These are phyloP conservation scores for Arachnomyces sp. DNA, from an alignment of 2,329 filamentous ascomycete genomes.

Conservation along the genomic window DNA sequence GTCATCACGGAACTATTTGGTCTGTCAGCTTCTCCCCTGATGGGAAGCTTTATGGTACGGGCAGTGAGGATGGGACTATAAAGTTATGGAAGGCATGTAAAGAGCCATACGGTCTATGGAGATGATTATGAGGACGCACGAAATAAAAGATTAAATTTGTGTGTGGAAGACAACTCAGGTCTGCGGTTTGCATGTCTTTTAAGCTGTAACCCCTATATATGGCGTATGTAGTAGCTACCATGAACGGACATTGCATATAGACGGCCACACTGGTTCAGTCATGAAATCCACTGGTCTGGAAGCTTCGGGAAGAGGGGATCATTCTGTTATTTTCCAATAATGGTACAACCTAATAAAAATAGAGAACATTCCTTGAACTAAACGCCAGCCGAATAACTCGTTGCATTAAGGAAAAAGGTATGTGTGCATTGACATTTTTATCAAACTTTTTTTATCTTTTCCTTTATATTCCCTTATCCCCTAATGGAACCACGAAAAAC, in stretches of 20 bases:
- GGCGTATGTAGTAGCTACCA: too few species aligned
- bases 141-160: not conserved
- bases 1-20: slow-evolving; percentile 96
- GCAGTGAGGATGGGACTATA: slow-evolving; percentile 94
- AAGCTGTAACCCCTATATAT: slow-evolving; percentile 9
- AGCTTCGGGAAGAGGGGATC: too few species aligned
- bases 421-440: too few species aligned
- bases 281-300: too few species aligned
- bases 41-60: slow-evolving; percentile 90
- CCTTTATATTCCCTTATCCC: not conserved
- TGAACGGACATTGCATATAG: too few species aligned
- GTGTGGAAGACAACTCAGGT: slow-evolving; percentile 2
- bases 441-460: too few species aligned
- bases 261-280: too few species aligned
- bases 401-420: too few species aligned
- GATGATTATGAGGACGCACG: slow-evolving; percentile 25
- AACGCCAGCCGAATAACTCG: too few species aligned
- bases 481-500: not conserved
- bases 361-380: too few species aligned
- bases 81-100: slow-evolving; percentile 72
- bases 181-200: slow-evolving; percentile 14
- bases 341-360: too few species aligned
- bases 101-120: slow-evolving; percentile 59
- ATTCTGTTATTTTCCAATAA: too few species aligned
- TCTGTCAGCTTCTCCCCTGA: slow-evolving; percentile 91